phyloP scores from a whole-genome alignment of 768 basidiomycete species.

The Pisolithus albus region DNA sequence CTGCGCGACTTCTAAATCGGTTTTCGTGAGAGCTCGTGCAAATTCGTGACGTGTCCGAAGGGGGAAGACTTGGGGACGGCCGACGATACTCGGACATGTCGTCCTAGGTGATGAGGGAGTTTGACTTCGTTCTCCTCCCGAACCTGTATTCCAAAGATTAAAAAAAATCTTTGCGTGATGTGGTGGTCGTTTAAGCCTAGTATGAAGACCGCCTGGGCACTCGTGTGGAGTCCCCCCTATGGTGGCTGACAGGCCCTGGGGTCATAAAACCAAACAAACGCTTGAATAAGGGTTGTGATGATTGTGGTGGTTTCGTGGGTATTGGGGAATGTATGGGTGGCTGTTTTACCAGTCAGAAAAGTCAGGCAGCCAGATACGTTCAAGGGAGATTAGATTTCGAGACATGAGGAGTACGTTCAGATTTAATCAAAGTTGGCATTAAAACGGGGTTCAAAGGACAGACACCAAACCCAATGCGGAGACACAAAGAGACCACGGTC shows the following conservation, averaged over 20 bases:
- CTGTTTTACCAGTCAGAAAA: slow-evolving; percentile 6
- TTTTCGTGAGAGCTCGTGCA: not conserved
- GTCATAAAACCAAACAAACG: slow-evolving; percentile 24
- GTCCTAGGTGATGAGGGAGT: not conserved
- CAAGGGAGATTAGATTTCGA: not conserved
- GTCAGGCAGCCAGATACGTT: not conserved
- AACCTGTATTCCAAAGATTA: not conserved
- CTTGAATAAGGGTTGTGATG: slow-evolving; percentile 21
- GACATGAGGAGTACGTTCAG: slow-evolving; percentile 1
- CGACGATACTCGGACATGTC: not conserved
- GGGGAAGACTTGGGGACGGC: too few species aligned
- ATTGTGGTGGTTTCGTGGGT: slow-evolving; percentile 21
- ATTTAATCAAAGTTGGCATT: slow-evolving; percentile 5
- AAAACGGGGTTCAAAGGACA: not conserved
- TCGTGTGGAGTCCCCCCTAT: not conserved
- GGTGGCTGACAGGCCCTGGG: slow-evolving; percentile 15
- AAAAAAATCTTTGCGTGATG: not conserved
- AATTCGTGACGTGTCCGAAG: not conserved
- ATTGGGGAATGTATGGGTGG: slow-evolving; percentile 23
- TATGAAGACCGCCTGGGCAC: not conserved
- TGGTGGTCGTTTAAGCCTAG: not conserved
- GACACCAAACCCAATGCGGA: slow-evolving; percentile 1
- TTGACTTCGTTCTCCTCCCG: not conserved
- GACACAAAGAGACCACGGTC: slow-evolving; percentile 7
- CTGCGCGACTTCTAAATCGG: not conserved